Evolutionary conservation across 75 land plant genomes (phyloP).

Genomic region (Larix kaempferi): DNA sequence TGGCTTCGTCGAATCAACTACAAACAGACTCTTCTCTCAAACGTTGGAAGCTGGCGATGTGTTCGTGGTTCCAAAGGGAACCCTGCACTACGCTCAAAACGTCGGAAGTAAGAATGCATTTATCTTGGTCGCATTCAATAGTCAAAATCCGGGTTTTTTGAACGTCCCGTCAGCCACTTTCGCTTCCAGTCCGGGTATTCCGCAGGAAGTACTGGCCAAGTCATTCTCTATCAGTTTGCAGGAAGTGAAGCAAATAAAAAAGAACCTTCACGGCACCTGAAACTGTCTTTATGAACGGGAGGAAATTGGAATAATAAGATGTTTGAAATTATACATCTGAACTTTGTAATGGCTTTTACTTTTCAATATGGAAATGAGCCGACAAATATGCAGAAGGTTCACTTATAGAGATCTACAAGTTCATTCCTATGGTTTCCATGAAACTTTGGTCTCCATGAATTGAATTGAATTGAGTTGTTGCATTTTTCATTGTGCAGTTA

Average conservation of each 20-base stretch:
- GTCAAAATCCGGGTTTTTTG: neutral
- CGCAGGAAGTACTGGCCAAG: neutral
- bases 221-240: neutral
- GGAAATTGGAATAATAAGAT: too few species aligned
- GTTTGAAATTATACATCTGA: too few species aligned
- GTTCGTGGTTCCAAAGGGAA: constrained; percentile 33
- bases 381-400: too few species aligned
- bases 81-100: constrained; percentile 28
- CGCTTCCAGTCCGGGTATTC: neutral
- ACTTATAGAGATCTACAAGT: too few species aligned
- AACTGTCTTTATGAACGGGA: too few species aligned
- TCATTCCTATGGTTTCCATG: too few species aligned
- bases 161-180: neutral
- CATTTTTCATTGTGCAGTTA: too few species aligned
- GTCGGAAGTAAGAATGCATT: neutral
- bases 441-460: too few species aligned
- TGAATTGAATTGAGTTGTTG: too few species aligned
- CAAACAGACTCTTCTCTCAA: constrained; percentile 18
- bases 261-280: too few species aligned
- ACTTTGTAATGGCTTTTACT: too few species aligned
- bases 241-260: neutral
- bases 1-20: constrained; percentile 19
- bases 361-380: too few species aligned
- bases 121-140: neutral
- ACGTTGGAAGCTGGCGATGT: constrained; percentile 24